Evolutionary conservation across 2,329 filamentous ascomycete species (phyloP).

Genomic region (Immersiporthe knoxdaviesiana): DNA sequence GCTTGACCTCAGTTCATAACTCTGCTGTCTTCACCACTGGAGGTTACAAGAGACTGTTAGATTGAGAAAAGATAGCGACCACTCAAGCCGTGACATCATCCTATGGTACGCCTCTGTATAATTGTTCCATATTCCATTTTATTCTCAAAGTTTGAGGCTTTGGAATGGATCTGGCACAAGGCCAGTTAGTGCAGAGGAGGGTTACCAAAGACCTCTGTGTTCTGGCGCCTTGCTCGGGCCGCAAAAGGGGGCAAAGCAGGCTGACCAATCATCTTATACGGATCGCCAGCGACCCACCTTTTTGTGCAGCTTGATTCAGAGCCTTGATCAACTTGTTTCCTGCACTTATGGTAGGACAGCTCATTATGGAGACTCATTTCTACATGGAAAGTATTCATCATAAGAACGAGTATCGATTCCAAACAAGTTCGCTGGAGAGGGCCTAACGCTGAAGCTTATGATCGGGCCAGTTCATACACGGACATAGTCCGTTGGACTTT

Average conservation of each 20-base stretch:
- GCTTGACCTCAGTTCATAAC: background rate
- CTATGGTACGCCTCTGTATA: no score
- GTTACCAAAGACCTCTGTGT: background rate
- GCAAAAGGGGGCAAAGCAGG: background rate
- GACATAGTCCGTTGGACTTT: no score
- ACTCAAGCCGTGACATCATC: background rate
- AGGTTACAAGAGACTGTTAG: background rate
- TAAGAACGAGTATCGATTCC: background rate
- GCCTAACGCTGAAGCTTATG: no score
- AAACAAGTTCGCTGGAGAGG: no score
- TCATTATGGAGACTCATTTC: background rate
- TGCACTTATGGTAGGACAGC: background rate
- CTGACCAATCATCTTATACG: conserved; percentile 20
- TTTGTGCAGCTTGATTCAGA: background rate
- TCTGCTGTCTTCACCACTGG: background rate
- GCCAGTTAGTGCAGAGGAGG: no score
- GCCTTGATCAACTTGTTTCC: background rate
- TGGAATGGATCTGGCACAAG: background rate
- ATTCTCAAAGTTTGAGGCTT: background rate
- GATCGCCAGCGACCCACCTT: background rate
- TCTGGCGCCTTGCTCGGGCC: background rate
- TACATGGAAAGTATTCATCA: background rate
- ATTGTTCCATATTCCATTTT: background rate
- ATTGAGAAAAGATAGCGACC: no score
- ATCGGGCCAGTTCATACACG: no score